A percentile compares a stretch with the other conserved stretches of the same genome.
These are phyloP conservation scores for Scenedesmus sp. DNA, from an alignment of 163 green algal species.

Conservation along the genomic window DNA sequence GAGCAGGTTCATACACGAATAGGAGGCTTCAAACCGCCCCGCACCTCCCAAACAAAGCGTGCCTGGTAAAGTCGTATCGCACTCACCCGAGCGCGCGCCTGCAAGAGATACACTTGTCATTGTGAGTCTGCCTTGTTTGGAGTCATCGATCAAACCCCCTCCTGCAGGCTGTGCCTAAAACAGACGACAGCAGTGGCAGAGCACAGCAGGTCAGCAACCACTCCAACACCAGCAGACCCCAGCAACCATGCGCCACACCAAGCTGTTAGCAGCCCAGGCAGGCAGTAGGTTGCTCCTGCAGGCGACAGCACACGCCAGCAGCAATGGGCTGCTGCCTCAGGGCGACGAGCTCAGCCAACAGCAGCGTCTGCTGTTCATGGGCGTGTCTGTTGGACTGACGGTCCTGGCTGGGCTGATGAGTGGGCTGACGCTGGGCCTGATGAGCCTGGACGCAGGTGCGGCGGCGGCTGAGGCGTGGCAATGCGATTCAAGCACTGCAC, in stretches of 20 bases:
- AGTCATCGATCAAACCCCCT: neutral
- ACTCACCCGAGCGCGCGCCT: neutral
- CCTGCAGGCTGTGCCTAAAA: neutral
- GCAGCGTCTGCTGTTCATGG: constrained; percentile 6
- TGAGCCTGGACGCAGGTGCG: constrained; percentile 59
- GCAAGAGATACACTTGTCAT: neutral
- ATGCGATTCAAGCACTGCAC: too few species aligned
- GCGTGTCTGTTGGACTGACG: neutral
- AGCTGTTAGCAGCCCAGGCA: neutral
- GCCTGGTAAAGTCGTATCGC: neutral
- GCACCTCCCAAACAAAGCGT: neutral
- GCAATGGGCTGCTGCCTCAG: neutral
- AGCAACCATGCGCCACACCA: neutral
- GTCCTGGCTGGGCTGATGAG: constrained; percentile 78
- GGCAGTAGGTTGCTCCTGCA: neutral
- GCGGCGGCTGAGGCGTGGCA: too few species aligned
- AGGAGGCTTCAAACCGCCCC: neutral
- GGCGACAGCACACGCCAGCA: neutral
- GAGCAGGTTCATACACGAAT: too few species aligned
- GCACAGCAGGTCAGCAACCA: neutral
- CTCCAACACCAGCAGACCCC: neutral
- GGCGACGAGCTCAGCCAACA: constrained; percentile 2
- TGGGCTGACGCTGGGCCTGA: constrained; percentile 85
- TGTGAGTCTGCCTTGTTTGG: neutral
- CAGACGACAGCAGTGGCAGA: neutral